These are phyloP conservation scores for Hyphopichia homilentoma DNA, from an alignment of 805 yeast genomes.

Conservation along the genomic window DNA sequence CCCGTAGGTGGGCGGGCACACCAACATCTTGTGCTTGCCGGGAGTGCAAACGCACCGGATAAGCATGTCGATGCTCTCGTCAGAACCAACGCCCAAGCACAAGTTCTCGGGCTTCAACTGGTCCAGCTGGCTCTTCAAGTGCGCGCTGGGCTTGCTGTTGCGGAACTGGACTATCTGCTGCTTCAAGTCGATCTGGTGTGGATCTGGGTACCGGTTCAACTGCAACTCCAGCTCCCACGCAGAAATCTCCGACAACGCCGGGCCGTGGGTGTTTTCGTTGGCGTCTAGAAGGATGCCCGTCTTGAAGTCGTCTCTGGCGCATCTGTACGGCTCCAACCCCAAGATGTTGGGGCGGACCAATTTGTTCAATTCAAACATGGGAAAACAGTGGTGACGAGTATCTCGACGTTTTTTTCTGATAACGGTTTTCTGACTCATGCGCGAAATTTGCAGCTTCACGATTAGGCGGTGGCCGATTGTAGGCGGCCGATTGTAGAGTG, in stretches of 20 bases:
- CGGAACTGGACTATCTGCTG: slow-evolving; percentile 67
- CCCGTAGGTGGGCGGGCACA: slow-evolving; percentile 95
- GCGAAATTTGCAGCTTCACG: no score
- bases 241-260: slow-evolving; percentile 52
- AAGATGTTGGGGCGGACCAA: slow-evolving; percentile 84
- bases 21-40: slow-evolving; percentile 73
- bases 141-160: slow-evolving; percentile 44
- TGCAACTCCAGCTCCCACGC: slow-evolving; percentile 47
- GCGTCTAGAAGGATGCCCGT: slow-evolving; percentile 91
- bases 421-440: not conserved
- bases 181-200: slow-evolving; percentile 82
- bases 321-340: slow-evolving; percentile 82
- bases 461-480: no score
- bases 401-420: not conserved
- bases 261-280: slow-evolving; percentile 93
- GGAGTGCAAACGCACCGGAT: slow-evolving; percentile 84
- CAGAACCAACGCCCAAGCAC: slow-evolving; percentile 96
- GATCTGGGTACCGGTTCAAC: slow-evolving; percentile 93
- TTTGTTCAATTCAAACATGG: slow-evolving; percentile 47
- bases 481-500: no score
- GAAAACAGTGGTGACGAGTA: slow-evolving; percentile 1
- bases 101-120: slow-evolving; percentile 59
- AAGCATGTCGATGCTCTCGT: slow-evolving; percentile 87
- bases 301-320: slow-evolving; percentile 94
- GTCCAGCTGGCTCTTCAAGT: slow-evolving; percentile 8